Base-by-base conservation (phyloP, 768 basidiomycete genomes). In the Hydnomerulius pinastri region DNA sequence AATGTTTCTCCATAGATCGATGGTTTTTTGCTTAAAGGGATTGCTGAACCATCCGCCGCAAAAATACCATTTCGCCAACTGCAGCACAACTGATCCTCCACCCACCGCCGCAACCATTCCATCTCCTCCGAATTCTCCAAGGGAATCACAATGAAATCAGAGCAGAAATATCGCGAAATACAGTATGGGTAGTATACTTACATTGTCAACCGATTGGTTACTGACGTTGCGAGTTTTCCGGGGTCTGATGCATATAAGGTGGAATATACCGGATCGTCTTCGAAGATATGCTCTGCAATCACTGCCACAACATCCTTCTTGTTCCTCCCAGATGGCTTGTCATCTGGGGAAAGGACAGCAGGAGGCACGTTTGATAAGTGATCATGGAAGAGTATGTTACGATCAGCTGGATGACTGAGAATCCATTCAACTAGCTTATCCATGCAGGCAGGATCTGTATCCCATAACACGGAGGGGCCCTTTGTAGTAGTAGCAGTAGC, bases 11-110 rank as follows among this genome's bases (percentile, higher is more conserved):
- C 32, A 12, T 53, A 38, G 28, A 20, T 35, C 17, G 17, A 36
- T 6, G 51, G 46, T 24, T 53, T 53, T 25, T 50, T 0, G 37
- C 57, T 62, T 10, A 50, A 17, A n/a, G 28, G 28, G 32, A 43
- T 43, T 1, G 21, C 24, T 33, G 51, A 28, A n/a, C 46, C 23
- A 48, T 53, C 46, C 2, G 48, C 46, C 23, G 17, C 47, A 25
- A 53, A 27, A 28, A 44, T 48, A 3, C 51, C 46, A 13, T 32
- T 24, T 4, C 21, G 11, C 40, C 46, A 53, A 30, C 48, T 10
- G 8, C 9, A 17, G 33, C 51, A 53, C 2, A 9, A 48, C 15
- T n/a, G 13, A 1, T 11, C 27, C 38, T 53, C 46, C 9, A 35
- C 17, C 5, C 29, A 48, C n/a, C 11, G 8, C 21, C 12, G 11